phyloP scores from a whole-genome alignment of 345 rosid species.

The Eucalyptus sideroxylon region DNA sequence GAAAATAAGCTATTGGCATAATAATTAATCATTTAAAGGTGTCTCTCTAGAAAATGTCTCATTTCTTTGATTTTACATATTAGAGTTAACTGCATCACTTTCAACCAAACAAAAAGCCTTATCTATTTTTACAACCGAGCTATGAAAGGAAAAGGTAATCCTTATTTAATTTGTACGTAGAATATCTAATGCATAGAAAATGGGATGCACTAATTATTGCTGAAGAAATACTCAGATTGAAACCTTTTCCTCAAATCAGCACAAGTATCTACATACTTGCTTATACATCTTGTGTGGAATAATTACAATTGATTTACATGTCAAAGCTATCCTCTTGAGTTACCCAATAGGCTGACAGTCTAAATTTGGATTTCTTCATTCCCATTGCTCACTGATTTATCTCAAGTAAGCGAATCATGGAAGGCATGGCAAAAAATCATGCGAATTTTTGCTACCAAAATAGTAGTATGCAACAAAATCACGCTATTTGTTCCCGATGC shows the following conservation, averaged over 20 bases:
- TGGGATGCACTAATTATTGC: background rate
- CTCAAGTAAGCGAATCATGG: background rate
- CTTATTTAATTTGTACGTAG: background rate
- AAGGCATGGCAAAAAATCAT: too few relatives aligned
- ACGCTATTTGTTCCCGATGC: background rate
- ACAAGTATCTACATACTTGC: background rate
- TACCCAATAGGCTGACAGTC: too few relatives aligned
- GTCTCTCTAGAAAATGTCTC: too few relatives aligned
- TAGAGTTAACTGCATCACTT: too few relatives aligned
- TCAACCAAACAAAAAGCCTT: fast-evolving
- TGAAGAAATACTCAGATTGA: background rate
- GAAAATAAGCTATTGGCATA: too few relatives aligned
- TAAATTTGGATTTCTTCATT: background rate
- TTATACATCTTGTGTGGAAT: background rate
- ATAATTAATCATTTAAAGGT: too few relatives aligned
- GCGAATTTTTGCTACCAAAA: too few relatives aligned
- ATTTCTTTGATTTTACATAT: too few relatives aligned
- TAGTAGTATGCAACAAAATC: background rate
- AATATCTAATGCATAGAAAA: background rate
- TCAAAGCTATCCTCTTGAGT: too few relatives aligned
- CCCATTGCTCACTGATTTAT: background rate
- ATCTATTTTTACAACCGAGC: too few relatives aligned
- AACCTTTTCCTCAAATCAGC: background rate
- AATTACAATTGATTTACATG: too few relatives aligned
- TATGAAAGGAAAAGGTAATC: too few relatives aligned